Evolutionary conservation across 2,329 filamentous ascomycete genomes (phyloP).

Genomic region (Colletotrichum theobromicola): DNA sequence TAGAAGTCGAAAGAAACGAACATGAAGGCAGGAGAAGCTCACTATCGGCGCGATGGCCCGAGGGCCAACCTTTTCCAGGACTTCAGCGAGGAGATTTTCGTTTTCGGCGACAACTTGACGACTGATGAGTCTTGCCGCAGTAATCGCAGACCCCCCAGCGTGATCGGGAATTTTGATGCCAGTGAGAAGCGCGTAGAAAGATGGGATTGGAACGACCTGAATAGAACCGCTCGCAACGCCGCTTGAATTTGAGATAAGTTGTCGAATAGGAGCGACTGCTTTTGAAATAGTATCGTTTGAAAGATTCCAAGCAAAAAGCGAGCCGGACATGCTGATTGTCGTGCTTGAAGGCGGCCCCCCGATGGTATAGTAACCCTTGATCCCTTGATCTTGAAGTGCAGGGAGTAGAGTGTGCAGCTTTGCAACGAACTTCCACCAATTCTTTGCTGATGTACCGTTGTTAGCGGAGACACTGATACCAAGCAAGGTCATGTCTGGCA

Average conservation of each 20-base stretch:
- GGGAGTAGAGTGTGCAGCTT: background rate
- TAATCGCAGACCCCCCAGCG: background rate
- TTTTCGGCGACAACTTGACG: background rate
- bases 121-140: background rate
- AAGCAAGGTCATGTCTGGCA: constrained; percentile 17
- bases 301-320: background rate
- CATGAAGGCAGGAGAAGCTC: background rate
- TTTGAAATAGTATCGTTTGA: background rate
- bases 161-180: background rate
- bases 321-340: background rate
- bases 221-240: background rate
- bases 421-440: background rate
- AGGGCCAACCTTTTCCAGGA: background rate
- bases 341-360: background rate
- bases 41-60: background rate
- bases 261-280: background rate
- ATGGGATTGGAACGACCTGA: background rate
- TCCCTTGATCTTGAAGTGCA: background rate
- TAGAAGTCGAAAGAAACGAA: background rate
- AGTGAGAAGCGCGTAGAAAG: background rate
- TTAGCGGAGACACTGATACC: background rate
- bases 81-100: background rate
- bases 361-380: background rate
- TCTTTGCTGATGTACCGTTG: background rate
- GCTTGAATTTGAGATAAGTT: background rate